A percentile compares a stretch with the other conserved stretches of the same genome.
Evolutionary conservation across 2,329 filamentous ascomycete genomes (phyloP).

Genomic region (Fusarium zealandicum): DNA sequence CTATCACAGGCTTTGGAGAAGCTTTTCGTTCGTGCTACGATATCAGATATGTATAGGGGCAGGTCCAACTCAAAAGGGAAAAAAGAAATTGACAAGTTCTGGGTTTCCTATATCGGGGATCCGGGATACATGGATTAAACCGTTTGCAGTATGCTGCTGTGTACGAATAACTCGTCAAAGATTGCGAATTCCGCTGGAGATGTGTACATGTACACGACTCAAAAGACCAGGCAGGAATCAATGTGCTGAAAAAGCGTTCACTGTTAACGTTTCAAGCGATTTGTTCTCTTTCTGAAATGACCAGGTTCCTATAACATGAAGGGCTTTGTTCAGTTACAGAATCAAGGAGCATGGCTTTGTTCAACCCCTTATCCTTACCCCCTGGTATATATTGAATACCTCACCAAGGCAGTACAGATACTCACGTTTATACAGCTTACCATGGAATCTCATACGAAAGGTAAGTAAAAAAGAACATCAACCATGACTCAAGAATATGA

Average conservation of each 20-base stretch:
- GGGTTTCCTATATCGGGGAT: background rate
- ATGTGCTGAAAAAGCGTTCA: background rate
- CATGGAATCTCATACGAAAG: background rate
- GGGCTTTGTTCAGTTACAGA: constrained; percentile 4
- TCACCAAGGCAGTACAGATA: too few relatives aligned
- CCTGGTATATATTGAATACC: background rate
- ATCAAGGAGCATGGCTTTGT: constrained; percentile 5
- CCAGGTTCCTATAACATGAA: background rate
- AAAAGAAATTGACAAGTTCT: constrained; percentile 14
- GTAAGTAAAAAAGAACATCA: background rate
- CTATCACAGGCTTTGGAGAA: constrained; percentile 1
- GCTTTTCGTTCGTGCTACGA: constrained; percentile 3
- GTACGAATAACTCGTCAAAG: too few relatives aligned
- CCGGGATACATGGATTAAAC: background rate
- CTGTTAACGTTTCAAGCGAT: background rate
- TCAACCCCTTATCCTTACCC: background rate
- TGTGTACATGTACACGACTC: too few relatives aligned
- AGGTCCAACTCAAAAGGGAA: background rate
- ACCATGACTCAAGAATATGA: background rate
- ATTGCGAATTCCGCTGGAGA: too few relatives aligned
- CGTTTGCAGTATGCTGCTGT: too few relatives aligned
- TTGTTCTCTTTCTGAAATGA: background rate
- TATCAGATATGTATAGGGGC: constrained; percentile 1
- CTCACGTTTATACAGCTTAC: too few relatives aligned
- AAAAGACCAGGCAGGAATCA: too few relatives aligned